Conservation (phyloP, 345 rosid species). For the Brassica incana region DNA sequence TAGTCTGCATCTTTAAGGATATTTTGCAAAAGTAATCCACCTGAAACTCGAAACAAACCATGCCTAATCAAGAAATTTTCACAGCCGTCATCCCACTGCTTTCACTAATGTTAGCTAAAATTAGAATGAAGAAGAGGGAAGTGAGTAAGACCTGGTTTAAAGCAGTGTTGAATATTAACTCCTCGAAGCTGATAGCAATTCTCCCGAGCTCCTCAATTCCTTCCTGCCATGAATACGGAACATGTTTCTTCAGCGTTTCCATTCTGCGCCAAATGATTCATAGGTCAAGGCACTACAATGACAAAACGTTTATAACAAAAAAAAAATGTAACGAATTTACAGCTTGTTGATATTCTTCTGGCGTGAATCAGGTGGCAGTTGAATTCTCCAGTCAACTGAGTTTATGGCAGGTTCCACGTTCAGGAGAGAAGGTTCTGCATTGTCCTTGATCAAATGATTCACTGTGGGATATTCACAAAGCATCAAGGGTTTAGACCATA, state of each 20-base stretch:
- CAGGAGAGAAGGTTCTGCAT: neutral
- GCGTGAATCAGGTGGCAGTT: slow-evolving; percentile 46
- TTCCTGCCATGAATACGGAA: neutral
- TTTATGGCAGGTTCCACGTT: too few relatives aligned
- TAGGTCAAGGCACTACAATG: neutral
- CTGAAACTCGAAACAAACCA: slow-evolving; percentile 43
- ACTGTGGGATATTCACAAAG: neutral
- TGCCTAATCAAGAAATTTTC: neutral
- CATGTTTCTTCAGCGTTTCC: slow-evolving; percentile 13
- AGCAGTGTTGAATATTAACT: slow-evolving; percentile 22
- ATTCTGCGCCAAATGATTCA: slow-evolving; percentile 4
- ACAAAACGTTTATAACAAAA: too few relatives aligned
- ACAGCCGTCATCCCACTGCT: neutral
- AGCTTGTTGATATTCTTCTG: slow-evolving; percentile 47
- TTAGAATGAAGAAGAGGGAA: neutral
- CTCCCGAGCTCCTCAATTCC: slow-evolving; percentile 20
- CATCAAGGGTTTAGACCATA: neutral
- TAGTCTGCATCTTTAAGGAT: slow-evolving; percentile 68
- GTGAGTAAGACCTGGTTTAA: slow-evolving; percentile 11
- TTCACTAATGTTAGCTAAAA: neutral
- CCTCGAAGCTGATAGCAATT: slow-evolving; percentile 32
- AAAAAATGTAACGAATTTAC: slow-evolving; percentile 25
- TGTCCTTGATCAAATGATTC: neutral
- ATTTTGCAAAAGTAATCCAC: slow-evolving; percentile 66
- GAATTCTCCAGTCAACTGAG: slow-evolving; percentile 54